These are phyloP conservation scores for Paecilomyces formosus DNA, from an alignment of 2,329 filamentous ascomycete species.

Conservation along the genomic window DNA sequence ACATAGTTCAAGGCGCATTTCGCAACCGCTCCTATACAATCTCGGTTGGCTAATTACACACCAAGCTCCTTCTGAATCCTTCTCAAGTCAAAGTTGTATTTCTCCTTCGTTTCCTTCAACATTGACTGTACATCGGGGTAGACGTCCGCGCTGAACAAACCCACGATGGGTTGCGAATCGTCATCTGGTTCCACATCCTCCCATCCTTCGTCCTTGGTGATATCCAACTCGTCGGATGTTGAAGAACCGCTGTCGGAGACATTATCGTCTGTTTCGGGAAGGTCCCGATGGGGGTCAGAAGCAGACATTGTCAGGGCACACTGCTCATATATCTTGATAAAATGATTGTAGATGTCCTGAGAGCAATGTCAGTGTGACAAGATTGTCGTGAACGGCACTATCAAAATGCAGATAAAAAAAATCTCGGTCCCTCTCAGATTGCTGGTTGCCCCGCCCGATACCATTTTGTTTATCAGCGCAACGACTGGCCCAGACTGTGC, in stretches of 20 bases:
- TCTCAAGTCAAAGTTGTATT: constrained; percentile 60
- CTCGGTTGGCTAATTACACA: constrained; percentile 24
- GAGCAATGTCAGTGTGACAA: not conserved
- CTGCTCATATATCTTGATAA: not conserved
- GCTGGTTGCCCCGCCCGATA: not conserved
- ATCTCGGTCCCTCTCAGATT: not conserved
- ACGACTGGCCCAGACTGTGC: constrained; percentile 1
- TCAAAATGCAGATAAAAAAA: not conserved
- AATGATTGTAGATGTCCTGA: not conserved
- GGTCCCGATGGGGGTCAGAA: not conserved
- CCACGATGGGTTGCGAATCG: constrained; percentile 57
- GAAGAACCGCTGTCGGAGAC: constrained; percentile 13
- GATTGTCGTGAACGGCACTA: not conserved
- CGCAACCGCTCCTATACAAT: constrained; percentile 2
- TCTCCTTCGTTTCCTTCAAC: constrained; percentile 61
- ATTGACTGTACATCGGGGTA: constrained; percentile 60
- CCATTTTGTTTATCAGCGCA: not conserved
- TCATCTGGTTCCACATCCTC: constrained; percentile 56
- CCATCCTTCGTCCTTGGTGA: constrained; percentile 47
- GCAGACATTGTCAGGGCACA: constrained; percentile 2
- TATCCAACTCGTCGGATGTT: constrained; percentile 37
- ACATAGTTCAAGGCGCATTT: constrained; percentile 5
- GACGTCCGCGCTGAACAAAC: constrained; percentile 59
- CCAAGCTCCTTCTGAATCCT: constrained; percentile 47
- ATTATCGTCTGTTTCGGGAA: constrained; percentile 4